phyloP scores from a whole-genome alignment of 192 early-diverging fungal genomes.

The Entophlyctis helioformis region DNA sequence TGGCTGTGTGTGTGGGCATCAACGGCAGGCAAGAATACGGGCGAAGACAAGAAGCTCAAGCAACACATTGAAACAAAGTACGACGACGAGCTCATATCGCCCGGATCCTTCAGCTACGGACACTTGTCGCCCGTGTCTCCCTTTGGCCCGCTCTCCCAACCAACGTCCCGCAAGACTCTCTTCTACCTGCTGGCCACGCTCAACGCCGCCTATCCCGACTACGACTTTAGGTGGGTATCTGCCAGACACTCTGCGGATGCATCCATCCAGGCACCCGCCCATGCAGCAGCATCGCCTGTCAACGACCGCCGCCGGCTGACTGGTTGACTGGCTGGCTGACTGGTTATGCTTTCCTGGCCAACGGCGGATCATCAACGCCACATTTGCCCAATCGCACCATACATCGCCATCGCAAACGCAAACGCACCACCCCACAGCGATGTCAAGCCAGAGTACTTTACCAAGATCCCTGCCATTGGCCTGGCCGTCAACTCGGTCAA shows the following conservation, averaged over 20 bases:
- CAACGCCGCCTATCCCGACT: conserved; percentile 93
- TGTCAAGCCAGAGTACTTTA: conserved; percentile 65
- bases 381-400: no score
- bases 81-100: conserved; percentile 35
- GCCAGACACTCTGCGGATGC: not conserved
- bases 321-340: no score
- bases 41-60: conserved; percentile 84
- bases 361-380: no score
- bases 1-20: not conserved
- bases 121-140: conserved; percentile 67
- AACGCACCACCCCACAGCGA: no score
- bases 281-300: no score
- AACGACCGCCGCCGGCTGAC: no score
- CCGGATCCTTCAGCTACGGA: no score
- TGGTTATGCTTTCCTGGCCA: no score
- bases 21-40: conserved; percentile 92
- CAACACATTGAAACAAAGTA: conserved; percentile 79
- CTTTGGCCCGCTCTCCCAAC: conserved; percentile 79
- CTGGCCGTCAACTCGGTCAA: conserved; percentile 76
- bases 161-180: conserved; percentile 73
- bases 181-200: conserved; percentile 93
- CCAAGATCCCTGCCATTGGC: conserved; percentile 57
- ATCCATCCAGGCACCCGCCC: no score
- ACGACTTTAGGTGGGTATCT: conserved; percentile 75
- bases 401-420: no score